Base-by-base conservation (phyloP, 1,284 basidiomycete species). In the Cystobasidiaceae sp. region DNA sequence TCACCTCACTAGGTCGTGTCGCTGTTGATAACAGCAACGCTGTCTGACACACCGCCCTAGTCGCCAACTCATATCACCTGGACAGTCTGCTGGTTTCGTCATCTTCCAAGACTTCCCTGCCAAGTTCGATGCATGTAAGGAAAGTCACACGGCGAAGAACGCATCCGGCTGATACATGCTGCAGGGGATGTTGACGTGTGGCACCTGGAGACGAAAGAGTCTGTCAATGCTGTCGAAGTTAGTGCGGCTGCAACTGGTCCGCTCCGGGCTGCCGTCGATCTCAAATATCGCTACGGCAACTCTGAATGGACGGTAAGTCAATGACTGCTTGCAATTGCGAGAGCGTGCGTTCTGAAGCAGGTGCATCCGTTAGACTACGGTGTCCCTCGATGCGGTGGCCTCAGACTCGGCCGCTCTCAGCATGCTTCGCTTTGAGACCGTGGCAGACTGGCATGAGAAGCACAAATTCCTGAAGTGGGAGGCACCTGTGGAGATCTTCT, bases 381-480 rank as follows among this genome's bases (percentile, higher is more conserved):
- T 96, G 55, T 92, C 90, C 5, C 77, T 97, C 69, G 89, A 93
- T 76, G 89, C 90, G 0, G 82, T 89, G 33, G 0, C 86, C 86
- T 3, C 73, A 23, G 84, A 84, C 72, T 76, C 81, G 21, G 81
- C 84, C 70, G 88, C 90, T 2, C 82, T 89, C 2, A 86, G 88
- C 11, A 76, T 88, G 72, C 83, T 97, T 77, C 83, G 84, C 46
- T 96, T 96, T 72, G 87, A 91, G 69, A 87, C 88, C 1, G 78
- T 83, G 11, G 87, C 93, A 19, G 90, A 97, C 74, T 98, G 94
- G 94, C 87, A 85, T 70, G 86, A 94, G 77, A 84, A 86, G 41
- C 93, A 97, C 75, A 84, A 89, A 74, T 87, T 94, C 82, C 78
- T 96, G 71, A 96, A 96, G 75, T 96, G 89, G 77, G 90, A 96